phyloP scores from a whole-genome alignment of 1,284 basidiomycete species.

The Fomes fomentarius region DNA sequence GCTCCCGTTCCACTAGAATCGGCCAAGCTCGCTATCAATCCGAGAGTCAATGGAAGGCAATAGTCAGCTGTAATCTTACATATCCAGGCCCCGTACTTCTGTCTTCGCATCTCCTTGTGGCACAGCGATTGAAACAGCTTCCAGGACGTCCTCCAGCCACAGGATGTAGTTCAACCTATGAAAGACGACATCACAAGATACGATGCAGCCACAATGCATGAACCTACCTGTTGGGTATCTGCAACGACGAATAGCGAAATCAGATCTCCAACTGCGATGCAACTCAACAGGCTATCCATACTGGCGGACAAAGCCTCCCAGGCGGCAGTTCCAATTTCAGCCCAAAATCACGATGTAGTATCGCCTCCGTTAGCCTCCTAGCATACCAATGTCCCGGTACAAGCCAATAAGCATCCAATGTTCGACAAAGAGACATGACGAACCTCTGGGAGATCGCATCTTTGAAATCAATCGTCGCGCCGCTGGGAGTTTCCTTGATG shows the following conservation, averaged over 20 bases:
- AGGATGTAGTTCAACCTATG: slow-evolving; percentile 77
- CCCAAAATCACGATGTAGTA: slow-evolving; percentile 76
- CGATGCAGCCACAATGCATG: no score
- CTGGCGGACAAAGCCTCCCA: slow-evolving; percentile 85
- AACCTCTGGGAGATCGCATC: slow-evolving; percentile 72
- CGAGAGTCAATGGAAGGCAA: no score
- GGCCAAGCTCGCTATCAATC: slow-evolving; percentile 1
- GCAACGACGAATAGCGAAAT: neutral
- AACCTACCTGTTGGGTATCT: slow-evolving; percentile 71
- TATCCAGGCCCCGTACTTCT: slow-evolving; percentile 49
- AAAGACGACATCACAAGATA: no score
- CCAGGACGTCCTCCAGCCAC: slow-evolving; percentile 69
- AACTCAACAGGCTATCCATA: slow-evolving; percentile 33
- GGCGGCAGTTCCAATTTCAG: slow-evolving; percentile 64
- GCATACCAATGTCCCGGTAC: neutral
- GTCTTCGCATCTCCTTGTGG: neutral
- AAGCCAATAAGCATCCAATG: neutral
- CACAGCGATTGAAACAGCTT: slow-evolving; percentile 19
- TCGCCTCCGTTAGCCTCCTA: slow-evolving; percentile 76
- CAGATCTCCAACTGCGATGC: neutral
- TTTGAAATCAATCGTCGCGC: slow-evolving; percentile 72
- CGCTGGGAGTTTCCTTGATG: slow-evolving; percentile 36
- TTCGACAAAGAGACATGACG: neutral
- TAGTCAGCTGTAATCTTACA: slow-evolving; percentile 42
- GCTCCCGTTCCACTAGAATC: slow-evolving; percentile 85